Evolutionary conservation across 2,329 filamentous ascomycete genomes (phyloP).

Genomic region (Cercospora zeina): DNA sequence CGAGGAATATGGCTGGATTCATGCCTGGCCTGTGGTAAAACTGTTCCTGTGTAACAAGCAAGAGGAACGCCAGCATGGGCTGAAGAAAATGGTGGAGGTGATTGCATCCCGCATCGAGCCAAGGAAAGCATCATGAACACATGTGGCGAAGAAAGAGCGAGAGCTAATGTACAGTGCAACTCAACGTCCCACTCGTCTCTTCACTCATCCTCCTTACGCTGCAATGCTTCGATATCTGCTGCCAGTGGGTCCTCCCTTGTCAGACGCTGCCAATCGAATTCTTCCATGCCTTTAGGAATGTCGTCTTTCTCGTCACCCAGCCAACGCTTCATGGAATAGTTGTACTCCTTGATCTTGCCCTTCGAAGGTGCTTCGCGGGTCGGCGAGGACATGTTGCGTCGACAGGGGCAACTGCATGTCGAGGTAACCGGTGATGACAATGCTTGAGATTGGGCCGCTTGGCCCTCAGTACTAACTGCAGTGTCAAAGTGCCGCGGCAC

Average conservation of each 20-base stretch:
- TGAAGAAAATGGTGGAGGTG: conserved; percentile 47
- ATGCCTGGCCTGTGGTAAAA: conserved; percentile 77
- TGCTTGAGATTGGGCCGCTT: neutral
- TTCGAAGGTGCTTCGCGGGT: neutral
- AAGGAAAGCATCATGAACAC: conserved; percentile 19
- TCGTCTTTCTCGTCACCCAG: neutral
- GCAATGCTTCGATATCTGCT: neutral
- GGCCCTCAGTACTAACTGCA: neutral
- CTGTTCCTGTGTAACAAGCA: conserved; percentile 56
- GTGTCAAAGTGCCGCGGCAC: neutral
- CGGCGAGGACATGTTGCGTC: neutral
- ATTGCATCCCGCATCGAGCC: conserved; percentile 26
- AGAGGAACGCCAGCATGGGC: conserved; percentile 50
- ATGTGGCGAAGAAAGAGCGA: neutral
- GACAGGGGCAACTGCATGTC: neutral
- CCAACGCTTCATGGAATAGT: neutral
- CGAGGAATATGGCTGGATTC: conserved; percentile 67
- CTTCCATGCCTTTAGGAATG: neutral
- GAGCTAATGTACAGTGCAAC: neutral
- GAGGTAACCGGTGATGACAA: neutral
- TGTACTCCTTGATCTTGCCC: neutral
- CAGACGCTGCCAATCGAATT: neutral
- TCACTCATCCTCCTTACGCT: neutral
- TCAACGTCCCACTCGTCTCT: neutral
- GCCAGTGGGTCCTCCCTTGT: neutral